Evolutionary conservation across 495 filamentous ascomycete genomes (phyloP).

Genomic region (Pyrenula massariospora): DNA sequence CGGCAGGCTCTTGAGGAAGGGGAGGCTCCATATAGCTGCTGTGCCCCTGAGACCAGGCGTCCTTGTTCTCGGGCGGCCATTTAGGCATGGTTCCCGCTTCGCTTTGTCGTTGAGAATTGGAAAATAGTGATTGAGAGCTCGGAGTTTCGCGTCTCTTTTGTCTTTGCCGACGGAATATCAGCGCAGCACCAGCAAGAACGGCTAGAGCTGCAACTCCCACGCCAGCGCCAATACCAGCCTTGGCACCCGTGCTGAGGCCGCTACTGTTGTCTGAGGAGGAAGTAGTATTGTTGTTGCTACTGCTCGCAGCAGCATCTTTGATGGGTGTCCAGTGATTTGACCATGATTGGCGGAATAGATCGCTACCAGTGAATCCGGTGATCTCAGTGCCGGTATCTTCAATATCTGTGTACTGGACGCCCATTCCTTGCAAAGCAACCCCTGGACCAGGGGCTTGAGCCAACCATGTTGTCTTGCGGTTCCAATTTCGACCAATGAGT

Average conservation of each 20-base stretch:
- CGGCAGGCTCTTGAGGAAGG: background rate
- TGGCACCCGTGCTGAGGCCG: slow-evolving; percentile 15
- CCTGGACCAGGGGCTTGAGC: slow-evolving; percentile 39
- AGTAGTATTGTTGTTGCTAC: background rate
- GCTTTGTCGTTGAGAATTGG: background rate
- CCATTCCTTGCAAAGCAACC: background rate
- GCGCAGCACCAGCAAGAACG: background rate
- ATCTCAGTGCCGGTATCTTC: slow-evolving; percentile 6
- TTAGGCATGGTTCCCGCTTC: background rate
- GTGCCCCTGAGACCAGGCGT: background rate
- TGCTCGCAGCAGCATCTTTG: slow-evolving; percentile 4
- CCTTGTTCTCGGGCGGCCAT: background rate
- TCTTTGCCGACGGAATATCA: background rate
- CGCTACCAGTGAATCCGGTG: slow-evolving; percentile 13
- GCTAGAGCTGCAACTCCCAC: background rate
- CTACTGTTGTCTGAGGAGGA: slow-evolving; percentile 4
- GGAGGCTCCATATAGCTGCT: background rate
- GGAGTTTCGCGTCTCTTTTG: background rate
- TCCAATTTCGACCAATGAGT: slow-evolving; percentile 41
- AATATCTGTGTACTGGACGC: slow-evolving; percentile 3
- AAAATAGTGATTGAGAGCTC: background rate
- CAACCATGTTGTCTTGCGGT: slow-evolving; percentile 29
- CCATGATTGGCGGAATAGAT: slow-evolving; percentile 26
- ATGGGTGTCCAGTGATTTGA: slow-evolving; percentile 22
- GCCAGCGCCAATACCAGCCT: slow-evolving; percentile 18